Evolutionary conservation across 2,329 filamentous ascomycete species (phyloP).

Genomic region (Stachybotrys chlorohalonatus): DNA sequence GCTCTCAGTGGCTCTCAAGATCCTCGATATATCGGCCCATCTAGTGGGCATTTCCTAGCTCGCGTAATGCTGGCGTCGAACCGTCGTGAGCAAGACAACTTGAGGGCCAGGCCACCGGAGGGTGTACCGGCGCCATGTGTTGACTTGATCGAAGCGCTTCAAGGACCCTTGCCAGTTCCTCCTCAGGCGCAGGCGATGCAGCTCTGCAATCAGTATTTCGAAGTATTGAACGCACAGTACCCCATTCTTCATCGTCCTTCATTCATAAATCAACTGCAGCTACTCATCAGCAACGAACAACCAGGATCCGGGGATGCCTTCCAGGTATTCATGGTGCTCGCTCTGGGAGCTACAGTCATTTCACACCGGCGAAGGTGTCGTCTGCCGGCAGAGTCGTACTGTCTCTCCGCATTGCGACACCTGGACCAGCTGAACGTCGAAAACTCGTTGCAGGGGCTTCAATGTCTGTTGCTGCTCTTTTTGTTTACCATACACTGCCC

Average conservation of each 20-base stretch:
- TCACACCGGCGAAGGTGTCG: slow-evolving; percentile 31
- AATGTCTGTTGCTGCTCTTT: slow-evolving; percentile 35
- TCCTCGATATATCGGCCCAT: slow-evolving; percentile 44
- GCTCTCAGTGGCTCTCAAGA: slow-evolving; percentile 37
- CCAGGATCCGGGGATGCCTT: slow-evolving; percentile 26
- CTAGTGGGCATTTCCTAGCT: slow-evolving; percentile 44
- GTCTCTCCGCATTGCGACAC: slow-evolving; percentile 34
- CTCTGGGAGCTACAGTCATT: slow-evolving; percentile 35
- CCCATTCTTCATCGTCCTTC: slow-evolving; percentile 38
- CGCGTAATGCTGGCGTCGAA: slow-evolving; percentile 34
- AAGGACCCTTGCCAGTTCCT: slow-evolving; percentile 22
- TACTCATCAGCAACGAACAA: slow-evolving; percentile 21
- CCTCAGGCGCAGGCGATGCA: slow-evolving; percentile 25
- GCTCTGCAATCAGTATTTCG: slow-evolving; percentile 37
- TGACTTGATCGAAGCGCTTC: slow-evolving; percentile 20
- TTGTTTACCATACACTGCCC: slow-evolving; percentile 43
- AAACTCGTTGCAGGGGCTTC: slow-evolving; percentile 37
- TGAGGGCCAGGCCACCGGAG: slow-evolving; percentile 1
- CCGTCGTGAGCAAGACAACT: slow-evolving; percentile 9
- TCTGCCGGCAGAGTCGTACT: slow-evolving; percentile 39
- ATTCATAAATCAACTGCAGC: slow-evolving; percentile 27
- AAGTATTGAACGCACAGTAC: slow-evolving; percentile 36
- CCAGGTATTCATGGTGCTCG: slow-evolving; percentile 44
- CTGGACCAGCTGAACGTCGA: slow-evolving; percentile 37
- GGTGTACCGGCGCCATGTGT: slow-evolving; percentile 10